Conservation (phyloP, 192 early-diverging fungal species). For the Thamnidium elegans region DNA sequence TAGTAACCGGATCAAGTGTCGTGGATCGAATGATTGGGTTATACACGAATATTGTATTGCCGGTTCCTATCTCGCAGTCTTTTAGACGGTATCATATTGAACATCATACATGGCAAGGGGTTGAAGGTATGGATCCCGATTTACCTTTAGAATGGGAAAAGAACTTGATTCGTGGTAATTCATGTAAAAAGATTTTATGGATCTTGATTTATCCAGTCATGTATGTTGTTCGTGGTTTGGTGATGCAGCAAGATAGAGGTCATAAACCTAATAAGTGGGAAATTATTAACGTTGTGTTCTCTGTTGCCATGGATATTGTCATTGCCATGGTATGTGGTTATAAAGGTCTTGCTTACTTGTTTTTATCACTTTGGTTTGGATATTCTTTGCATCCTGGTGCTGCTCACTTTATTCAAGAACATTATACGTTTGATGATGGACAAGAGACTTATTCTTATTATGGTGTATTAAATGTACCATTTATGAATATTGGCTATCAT, state of each 20-base stretch:
- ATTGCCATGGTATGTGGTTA: slow-evolving; percentile 56
- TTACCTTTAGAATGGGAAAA: slow-evolving; percentile 87
- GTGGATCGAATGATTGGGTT: slow-evolving; percentile 81
- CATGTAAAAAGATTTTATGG: slow-evolving; percentile 69
- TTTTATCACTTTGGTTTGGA: slow-evolving; percentile 72
- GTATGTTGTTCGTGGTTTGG: slow-evolving; percentile 77
- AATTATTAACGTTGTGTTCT: slow-evolving; percentile 71
- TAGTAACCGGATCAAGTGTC: slow-evolving; percentile 67
- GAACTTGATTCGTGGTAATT: slow-evolving; percentile 67
- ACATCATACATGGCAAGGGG: slow-evolving; percentile 97
- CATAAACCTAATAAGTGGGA: slow-evolving; percentile 76
- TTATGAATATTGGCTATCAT: slow-evolving; percentile 96
- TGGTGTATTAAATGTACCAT: slow-evolving; percentile 77
- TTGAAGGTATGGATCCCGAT: slow-evolving; percentile 90
- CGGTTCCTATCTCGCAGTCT: slow-evolving; percentile 72
- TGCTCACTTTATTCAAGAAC: slow-evolving; percentile 96
- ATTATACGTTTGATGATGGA: slow-evolving; percentile 90
- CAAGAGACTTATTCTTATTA: slow-evolving; percentile 98
- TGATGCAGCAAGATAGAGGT: slow-evolving; percentile 46
- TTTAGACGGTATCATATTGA: slow-evolving; percentile 89
- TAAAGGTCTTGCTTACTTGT: slow-evolving; percentile 65
- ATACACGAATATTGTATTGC: slow-evolving; percentile 83
- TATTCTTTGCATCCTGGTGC: slow-evolving; percentile 91
- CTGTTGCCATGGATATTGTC: slow-evolving; percentile 52
- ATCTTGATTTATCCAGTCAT: slow-evolving; percentile 81